A percentile compares a stretch with the other conserved stretches of the same genome.
phyloP scores from a whole-genome alignment of 1,284 basidiomycete species.

The Peniophora sp. region DNA sequence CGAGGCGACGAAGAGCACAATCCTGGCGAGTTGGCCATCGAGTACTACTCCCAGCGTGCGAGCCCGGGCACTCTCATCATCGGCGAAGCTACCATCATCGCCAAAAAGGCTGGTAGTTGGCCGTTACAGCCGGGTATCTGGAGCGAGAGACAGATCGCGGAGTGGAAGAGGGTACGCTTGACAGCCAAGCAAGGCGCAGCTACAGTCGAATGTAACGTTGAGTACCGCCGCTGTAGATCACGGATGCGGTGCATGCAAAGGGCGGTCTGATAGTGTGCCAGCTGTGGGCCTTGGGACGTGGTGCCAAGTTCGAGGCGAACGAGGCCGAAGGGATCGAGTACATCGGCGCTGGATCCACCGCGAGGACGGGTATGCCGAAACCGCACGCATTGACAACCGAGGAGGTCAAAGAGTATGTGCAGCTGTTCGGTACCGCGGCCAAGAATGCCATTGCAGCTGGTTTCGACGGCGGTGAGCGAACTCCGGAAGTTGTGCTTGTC shows the following conservation, averaged over 20 bases:
- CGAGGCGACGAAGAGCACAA: slow-evolving; percentile 23
- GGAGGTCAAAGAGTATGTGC: slow-evolving; percentile 37
- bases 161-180: slow-evolving; percentile 36
- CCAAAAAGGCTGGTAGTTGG: slow-evolving; percentile 27
- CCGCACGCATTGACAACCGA: slow-evolving; percentile 19
- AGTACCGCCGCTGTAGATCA: slow-evolving; percentile 15
- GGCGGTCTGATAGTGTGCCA: slow-evolving; percentile 37
- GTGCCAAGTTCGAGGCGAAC: slow-evolving; percentile 22
- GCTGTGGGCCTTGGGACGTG: slow-evolving; percentile 38
- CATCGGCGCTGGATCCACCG: slow-evolving; percentile 31
- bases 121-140: slow-evolving; percentile 34
- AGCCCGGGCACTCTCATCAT: slow-evolving; percentile 39
- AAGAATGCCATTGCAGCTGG: slow-evolving; percentile 35
- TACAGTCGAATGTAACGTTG: background rate
- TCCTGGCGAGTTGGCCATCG: slow-evolving; percentile 23
- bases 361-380: slow-evolving; percentile 26
- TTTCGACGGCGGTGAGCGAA: slow-evolving; percentile 29
- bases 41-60: slow-evolving; percentile 41
- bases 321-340: slow-evolving; percentile 22
- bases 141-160: slow-evolving; percentile 33
- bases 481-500: too few relatives aligned
- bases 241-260: slow-evolving; percentile 21
- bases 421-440: slow-evolving; percentile 29
- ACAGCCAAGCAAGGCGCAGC: background rate
- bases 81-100: slow-evolving; percentile 38